Evolutionary conservation across 176 grass and related monocot species (phyloP).

Genomic region (Paspalum vaginatum): DNA sequence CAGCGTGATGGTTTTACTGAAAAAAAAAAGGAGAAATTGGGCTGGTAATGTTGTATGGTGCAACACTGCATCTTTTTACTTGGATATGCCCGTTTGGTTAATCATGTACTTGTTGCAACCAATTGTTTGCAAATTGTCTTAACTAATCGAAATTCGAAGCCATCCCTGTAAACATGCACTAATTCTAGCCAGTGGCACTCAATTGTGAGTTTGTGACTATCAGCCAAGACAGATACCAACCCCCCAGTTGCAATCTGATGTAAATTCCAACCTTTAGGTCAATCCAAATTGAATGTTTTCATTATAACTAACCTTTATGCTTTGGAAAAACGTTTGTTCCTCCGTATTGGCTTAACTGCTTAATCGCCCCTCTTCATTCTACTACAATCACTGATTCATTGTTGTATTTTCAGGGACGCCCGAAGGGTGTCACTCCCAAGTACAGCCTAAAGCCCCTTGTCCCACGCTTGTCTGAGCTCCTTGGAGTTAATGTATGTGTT

Average conservation of each 20-base stretch:
- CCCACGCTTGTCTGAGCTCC: slow-evolving; percentile 61
- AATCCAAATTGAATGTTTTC: not conserved
- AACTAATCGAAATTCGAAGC: not conserved
- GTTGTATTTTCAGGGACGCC: slow-evolving; percentile 56
- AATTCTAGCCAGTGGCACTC: not conserved
- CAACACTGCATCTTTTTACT: not conserved
- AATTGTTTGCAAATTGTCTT: not conserved
- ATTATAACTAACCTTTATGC: not conserved
- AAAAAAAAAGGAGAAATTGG: not conserved
- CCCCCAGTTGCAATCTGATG: not conserved
- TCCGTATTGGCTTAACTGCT: not conserved
- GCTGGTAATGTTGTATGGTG: not conserved
- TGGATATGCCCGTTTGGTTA: not conserved
- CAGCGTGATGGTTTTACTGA: not conserved
- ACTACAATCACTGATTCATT: not conserved
- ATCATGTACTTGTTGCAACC: not conserved
- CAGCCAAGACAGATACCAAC: not conserved
- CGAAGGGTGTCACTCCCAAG: slow-evolving; percentile 68
- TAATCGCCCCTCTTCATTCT: not conserved
- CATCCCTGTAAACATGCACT: not conserved
- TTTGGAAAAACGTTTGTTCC: not conserved
- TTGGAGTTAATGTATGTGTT: slow-evolving; percentile 54
- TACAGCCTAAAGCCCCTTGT: slow-evolving; percentile 81
- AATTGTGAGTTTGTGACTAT: not conserved
- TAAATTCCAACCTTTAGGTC: not conserved